Conservation (phyloP, 768 basidiomycete genomes). For the Calvatia gigantea region DNA sequence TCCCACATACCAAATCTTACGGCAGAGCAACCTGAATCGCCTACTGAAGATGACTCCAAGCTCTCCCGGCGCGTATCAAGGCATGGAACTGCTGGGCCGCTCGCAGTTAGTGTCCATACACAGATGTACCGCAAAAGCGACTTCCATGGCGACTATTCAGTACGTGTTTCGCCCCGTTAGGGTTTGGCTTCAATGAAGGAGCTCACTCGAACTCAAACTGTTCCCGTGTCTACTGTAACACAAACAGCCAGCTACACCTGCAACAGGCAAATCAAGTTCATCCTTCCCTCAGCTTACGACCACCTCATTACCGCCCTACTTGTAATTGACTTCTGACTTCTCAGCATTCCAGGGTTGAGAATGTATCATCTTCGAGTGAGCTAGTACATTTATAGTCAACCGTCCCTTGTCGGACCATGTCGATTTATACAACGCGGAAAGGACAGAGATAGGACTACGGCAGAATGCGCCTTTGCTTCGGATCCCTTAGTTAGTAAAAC, state of each 20-base stretch:
- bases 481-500: background rate
- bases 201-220: background rate
- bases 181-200: background rate
- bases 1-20: conserved; percentile 21
- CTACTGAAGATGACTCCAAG: conserved; percentile 13
- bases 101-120: conserved; percentile 30
- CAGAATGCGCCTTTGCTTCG: background rate
- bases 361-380: background rate
- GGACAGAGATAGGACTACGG: background rate
- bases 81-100: conserved; percentile 8
- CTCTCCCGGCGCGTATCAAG: conserved; percentile 11
- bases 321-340: background rate
- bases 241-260: background rate
- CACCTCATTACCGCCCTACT: background rate
- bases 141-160: conserved; percentile 22
- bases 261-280: background rate
- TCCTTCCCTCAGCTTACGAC: conserved; percentile 1
- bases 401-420: conserved; percentile 4
- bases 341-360: conserved; percentile 7
- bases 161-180: conserved; percentile 10
- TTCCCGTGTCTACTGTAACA: background rate
- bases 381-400: background rate
- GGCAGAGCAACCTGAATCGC: conserved; percentile 19
- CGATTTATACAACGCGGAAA: background rate
- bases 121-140: conserved; percentile 30